Percentiles rank a stretch among this genome's conserved stretches.
Conservation (phyloP, 2,329 filamentous ascomycete species). For the Microcera coccophila region DNA sequence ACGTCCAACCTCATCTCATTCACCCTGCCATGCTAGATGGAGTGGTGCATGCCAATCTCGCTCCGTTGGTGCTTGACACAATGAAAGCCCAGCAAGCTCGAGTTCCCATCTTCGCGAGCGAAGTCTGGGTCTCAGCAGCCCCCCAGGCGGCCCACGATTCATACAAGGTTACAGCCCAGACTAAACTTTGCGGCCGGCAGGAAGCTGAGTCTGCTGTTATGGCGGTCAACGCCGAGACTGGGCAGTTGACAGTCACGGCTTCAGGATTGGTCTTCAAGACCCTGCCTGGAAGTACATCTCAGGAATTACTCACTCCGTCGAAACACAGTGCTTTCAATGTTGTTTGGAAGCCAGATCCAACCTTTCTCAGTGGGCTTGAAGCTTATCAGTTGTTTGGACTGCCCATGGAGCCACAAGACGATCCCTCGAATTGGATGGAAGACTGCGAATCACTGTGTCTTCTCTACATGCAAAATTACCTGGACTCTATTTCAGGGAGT, state of each 20-base stretch:
- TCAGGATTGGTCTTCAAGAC: neutral
- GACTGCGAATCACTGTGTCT: neutral
- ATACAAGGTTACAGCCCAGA: conserved; percentile 29
- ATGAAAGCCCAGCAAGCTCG: neutral
- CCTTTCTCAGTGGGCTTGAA: neutral
- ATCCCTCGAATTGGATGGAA: conserved; percentile 7
- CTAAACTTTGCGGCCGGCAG: conserved; percentile 22
- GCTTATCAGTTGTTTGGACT: neutral
- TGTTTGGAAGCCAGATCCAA: neutral
- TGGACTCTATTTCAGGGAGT: neutral
- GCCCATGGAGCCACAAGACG: conserved; percentile 20
- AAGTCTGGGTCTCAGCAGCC: neutral
- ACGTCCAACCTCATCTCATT: conserved; percentile 17
- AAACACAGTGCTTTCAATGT: neutral
- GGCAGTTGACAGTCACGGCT: neutral
- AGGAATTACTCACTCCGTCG: conserved; percentile 22
- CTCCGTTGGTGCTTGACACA: conserved; percentile 32
- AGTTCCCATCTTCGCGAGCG: neutral
- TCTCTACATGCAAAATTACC: neutral
- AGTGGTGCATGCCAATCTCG: conserved; percentile 17
- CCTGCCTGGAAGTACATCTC: conserved; percentile 10
- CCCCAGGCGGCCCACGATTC: conserved; percentile 1
- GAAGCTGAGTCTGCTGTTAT: conserved; percentile 28
- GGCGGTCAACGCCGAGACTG: conserved; percentile 11
- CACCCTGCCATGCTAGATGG: conserved; percentile 38